These are phyloP conservation scores for Tripterygium wilfordii DNA, from an alignment of 177 flowering plant genomes.

Conservation along the genomic window DNA sequence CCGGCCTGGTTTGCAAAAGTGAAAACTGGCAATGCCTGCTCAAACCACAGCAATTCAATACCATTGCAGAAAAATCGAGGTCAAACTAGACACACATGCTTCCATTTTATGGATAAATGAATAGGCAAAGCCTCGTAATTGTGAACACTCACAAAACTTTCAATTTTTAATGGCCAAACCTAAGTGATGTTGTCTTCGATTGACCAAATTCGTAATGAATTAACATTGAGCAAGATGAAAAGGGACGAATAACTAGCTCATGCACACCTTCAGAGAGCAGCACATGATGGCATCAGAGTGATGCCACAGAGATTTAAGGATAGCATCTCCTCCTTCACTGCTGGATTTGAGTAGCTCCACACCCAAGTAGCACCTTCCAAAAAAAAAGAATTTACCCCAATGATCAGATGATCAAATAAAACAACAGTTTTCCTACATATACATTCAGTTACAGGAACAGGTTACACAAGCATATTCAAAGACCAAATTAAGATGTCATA, in stretches of 20 bases:
- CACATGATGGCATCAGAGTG: conserved; percentile 80
- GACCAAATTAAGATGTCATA: too few relatives aligned
- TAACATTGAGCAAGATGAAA: neutral
- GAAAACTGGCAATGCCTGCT: conserved; percentile 82
- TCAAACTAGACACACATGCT: neutral
- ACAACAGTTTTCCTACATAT: too few relatives aligned
- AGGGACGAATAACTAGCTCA: neutral
- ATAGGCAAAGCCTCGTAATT: too few relatives aligned
- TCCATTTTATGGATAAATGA: too few relatives aligned
- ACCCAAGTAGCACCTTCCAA: conserved; percentile 67
- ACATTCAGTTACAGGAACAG: too few relatives aligned
- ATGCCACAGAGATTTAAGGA: conserved; percentile 84
- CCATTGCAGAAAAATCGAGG: neutral
- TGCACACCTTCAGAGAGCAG: conserved; percentile 82
- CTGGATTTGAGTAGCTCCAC: conserved; percentile 66
- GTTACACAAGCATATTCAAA: too few relatives aligned
- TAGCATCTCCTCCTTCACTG: conserved; percentile 58
- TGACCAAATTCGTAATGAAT: too few relatives aligned
- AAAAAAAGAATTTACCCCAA: too few relatives aligned
- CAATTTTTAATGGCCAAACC: too few relatives aligned
- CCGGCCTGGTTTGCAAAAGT: conserved; percentile 97
- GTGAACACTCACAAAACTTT: too few relatives aligned
- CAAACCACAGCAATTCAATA: neutral
- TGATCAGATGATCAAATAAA: too few relatives aligned
- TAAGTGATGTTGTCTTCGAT: too few relatives aligned